phyloP scores from a whole-genome alignment of 2,329 filamentous ascomycete genomes.

The Coniochaeta prunicola region DNA sequence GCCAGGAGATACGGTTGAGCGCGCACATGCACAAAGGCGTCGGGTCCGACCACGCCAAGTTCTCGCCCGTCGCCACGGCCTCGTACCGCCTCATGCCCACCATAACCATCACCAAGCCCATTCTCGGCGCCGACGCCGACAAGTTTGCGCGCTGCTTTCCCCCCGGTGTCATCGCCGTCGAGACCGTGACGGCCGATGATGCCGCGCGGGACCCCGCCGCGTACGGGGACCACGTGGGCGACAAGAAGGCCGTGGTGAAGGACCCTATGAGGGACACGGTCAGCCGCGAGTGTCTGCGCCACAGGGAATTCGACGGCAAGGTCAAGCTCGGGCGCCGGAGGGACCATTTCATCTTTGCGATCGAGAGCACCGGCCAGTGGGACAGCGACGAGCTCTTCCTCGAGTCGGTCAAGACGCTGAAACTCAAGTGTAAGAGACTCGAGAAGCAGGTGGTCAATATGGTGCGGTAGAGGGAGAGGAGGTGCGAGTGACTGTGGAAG shows the following conservation, averaged over 20 bases:
- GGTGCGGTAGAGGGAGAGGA: slow-evolving; percentile 34
- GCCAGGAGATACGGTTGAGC: slow-evolving; percentile 76
- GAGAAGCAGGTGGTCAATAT: slow-evolving; percentile 64
- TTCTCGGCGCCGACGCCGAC: slow-evolving; percentile 75
- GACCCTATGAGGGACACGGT: slow-evolving; percentile 94
- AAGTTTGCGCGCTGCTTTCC: slow-evolving; percentile 92
- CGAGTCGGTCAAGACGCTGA: slow-evolving; percentile 78
- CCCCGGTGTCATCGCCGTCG: slow-evolving; percentile 74
- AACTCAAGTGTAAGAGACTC: slow-evolving; percentile 71
- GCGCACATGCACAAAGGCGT: slow-evolving; percentile 95
- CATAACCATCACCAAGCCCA: slow-evolving; percentile 77
- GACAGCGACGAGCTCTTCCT: slow-evolving; percentile 91
- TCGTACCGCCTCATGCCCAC: slow-evolving; percentile 85
- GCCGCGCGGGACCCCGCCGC: slow-evolving; percentile 50
- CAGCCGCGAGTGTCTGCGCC: slow-evolving; percentile 83
- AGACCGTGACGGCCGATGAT: slow-evolving; percentile 63
- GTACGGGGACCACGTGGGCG: slow-evolving; percentile 68
- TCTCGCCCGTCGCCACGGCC: slow-evolving; percentile 90
- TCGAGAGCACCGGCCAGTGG: slow-evolving; percentile 94
- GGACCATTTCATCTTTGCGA: slow-evolving; percentile 95
- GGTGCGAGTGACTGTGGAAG: neutral
- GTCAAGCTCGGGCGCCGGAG: slow-evolving; percentile 84
- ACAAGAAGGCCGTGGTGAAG: slow-evolving; percentile 78
- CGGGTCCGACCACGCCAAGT: slow-evolving; percentile 92
- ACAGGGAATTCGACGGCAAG: slow-evolving; percentile 90